Conservation (phyloP, 257 asterid genomes). For the Solanum piurae region DNA sequence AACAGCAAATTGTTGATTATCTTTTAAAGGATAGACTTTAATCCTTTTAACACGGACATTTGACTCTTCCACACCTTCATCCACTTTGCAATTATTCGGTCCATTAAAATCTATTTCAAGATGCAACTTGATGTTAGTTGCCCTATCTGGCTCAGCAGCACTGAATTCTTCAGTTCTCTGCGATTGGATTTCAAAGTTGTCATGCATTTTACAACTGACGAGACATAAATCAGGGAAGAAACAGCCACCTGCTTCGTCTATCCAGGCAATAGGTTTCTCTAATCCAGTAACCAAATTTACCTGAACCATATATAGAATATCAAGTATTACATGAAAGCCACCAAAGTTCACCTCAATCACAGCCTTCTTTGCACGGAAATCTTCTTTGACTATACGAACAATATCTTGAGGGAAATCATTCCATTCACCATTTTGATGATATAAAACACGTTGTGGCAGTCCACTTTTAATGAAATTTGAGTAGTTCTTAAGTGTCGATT, state of each 20-base stretch:
- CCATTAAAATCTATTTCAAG: slow-evolving; percentile 63
- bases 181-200: neutral
- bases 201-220: slow-evolving; percentile 17
- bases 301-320: slow-evolving; percentile 60
- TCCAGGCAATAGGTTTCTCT: slow-evolving; percentile 70
- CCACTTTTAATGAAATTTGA: slow-evolving; percentile 54
- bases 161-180: slow-evolving; percentile 15
- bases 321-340: slow-evolving; percentile 36
- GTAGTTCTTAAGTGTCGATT: slow-evolving; percentile 30
- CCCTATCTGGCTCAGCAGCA: slow-evolving; percentile 16
- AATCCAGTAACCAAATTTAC: slow-evolving; percentile 55
- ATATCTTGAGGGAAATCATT: slow-evolving; percentile 57
- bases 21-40: slow-evolving; percentile 23
- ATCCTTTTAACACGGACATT: slow-evolving; percentile 30
- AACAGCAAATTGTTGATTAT: slow-evolving; percentile 18
- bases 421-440: slow-evolving; percentile 59
- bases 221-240: slow-evolving; percentile 59
- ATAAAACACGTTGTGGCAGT: slow-evolving; percentile 54
- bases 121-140: slow-evolving; percentile 47
- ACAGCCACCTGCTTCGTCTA: slow-evolving; percentile 66
- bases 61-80: slow-evolving; percentile 67
- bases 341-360: slow-evolving; percentile 47
- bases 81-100: slow-evolving; percentile 23
- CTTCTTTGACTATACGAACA: slow-evolving; percentile 40
- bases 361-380: slow-evolving; percentile 42